Conservation (phyloP, 2,329 filamentous ascomycete genomes). For the Akanthomyces dipterigenus region DNA sequence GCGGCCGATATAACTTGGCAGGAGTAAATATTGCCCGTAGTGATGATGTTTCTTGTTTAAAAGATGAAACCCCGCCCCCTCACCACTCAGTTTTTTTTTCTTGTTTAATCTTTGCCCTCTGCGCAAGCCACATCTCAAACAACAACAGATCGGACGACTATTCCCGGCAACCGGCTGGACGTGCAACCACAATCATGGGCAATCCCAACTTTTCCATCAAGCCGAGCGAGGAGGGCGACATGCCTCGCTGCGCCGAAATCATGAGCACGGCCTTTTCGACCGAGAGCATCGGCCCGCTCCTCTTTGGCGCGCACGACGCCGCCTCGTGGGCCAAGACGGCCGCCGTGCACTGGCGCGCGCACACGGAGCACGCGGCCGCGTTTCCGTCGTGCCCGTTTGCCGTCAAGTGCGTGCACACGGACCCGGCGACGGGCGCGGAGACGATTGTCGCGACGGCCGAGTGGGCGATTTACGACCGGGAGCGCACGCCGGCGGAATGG, state of each 20-base stretch:
- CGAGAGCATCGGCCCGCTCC: background rate
- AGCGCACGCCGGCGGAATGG: slow-evolving; percentile 1
- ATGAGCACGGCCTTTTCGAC: slow-evolving; percentile 1
- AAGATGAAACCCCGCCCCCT: background rate
- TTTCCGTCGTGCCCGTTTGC: slow-evolving; percentile 10
- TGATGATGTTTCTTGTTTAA: background rate
- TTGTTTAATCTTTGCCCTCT: too few relatives aligned
- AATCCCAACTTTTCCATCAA: slow-evolving; percentile 6
- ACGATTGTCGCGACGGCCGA: slow-evolving; percentile 8
- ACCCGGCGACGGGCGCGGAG: background rate
- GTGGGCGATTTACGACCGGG: slow-evolving; percentile 10
- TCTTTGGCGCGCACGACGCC: background rate
- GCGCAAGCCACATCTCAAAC: too few relatives aligned
- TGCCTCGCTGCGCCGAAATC: slow-evolving; percentile 9
- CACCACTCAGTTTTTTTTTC: too few relatives aligned
- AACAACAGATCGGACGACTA: too few relatives aligned
- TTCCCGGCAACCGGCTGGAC: too few relatives aligned
- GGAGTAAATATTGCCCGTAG: background rate
- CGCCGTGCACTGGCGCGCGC: background rate
- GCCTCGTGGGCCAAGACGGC: background rate
- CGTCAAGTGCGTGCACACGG: slow-evolving; percentile 11
- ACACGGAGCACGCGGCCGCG: background rate
- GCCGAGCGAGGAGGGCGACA: slow-evolving; percentile 2
- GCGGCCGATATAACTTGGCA: too few relatives aligned
- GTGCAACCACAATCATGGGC: background rate